Conservation (phyloP, 2,329 filamentous ascomycete genomes). For the Emergomyces africanus region DNA sequence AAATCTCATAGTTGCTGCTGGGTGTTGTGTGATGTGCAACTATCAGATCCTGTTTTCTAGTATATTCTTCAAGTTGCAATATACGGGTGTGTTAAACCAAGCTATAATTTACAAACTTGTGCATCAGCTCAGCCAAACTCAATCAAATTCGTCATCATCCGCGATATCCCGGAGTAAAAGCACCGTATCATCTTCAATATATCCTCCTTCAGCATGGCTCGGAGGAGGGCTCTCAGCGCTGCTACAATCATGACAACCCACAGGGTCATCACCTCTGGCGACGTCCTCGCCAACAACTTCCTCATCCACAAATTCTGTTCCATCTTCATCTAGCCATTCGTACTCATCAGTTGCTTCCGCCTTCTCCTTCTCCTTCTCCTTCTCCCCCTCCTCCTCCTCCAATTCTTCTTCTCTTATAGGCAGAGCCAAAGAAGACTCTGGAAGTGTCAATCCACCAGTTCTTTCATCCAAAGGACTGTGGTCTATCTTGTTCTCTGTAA, state of each 20-base stretch:
- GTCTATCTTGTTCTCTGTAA: not conserved
- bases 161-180: constrained; percentile 2
- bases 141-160: constrained; percentile 2
- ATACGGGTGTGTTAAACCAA: not conserved
- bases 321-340: not conserved
- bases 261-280: constrained; percentile 20
- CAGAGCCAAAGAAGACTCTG: not conserved
- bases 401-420: constrained; percentile 3
- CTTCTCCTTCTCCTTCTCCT: constrained; percentile 3
- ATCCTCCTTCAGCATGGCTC: not conserved
- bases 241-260: constrained; percentile 16
- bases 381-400: not conserved
- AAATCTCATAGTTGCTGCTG: too few relatives aligned
- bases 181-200: constrained; percentile 1
- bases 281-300: not conserved
- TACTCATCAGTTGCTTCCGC: not conserved
- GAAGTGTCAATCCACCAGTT: not conserved
- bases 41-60: too few relatives aligned
- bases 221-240: not conserved
- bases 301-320: not conserved
- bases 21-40: too few relatives aligned
- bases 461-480: not conserved
- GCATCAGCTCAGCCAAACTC: not conserved
- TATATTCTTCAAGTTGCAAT: not conserved
- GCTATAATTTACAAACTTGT: not conserved